phyloP scores from a whole-genome alignment of 2,329 filamentous ascomycete species.

The Mycogone perniciosa region DNA sequence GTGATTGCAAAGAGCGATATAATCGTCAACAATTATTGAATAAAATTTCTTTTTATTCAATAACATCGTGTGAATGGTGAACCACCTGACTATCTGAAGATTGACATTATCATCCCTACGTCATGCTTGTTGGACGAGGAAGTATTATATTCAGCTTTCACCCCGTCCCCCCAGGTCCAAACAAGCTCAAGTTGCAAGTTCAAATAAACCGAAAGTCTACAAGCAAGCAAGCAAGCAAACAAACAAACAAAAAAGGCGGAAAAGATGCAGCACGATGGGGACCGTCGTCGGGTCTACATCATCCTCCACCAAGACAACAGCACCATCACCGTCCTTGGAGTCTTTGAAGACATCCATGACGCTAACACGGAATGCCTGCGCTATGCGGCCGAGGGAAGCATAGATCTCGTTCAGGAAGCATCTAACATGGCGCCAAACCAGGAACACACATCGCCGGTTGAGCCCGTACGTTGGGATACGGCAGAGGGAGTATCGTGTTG shows the following conservation, averaged over 20 bases:
- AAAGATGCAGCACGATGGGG: slow-evolving; percentile 8
- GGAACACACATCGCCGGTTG: slow-evolving; percentile 15
- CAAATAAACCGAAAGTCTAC: no score
- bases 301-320: slow-evolving; percentile 26
- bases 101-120: no score
- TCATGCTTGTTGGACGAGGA: no score
- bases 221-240: neutral
- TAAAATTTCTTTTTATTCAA: no score
- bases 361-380: slow-evolving; percentile 30
- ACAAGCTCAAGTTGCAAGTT: no score
- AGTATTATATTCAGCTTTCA: neutral
- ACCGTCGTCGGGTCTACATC: slow-evolving; percentile 22
- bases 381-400: slow-evolving; percentile 23
- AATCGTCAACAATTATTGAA: no score
- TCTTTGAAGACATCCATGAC: slow-evolving; percentile 28
- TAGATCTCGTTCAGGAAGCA: slow-evolving; percentile 16
- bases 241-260: neutral
- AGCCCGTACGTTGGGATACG: slow-evolving; percentile 30
- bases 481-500: slow-evolving; percentile 30
- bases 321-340: slow-evolving; percentile 24
- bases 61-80: no score
- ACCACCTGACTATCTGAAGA: no score
- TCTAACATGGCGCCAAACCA: slow-evolving; percentile 13
- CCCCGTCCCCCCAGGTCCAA: neutral
- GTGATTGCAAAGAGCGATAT: no score